Evolutionary conservation across 2,329 filamentous ascomycete species (phyloP), one percentile per base, ranked within the genome.

Genomic region (Aspergillus novofumigatus): DNA sequence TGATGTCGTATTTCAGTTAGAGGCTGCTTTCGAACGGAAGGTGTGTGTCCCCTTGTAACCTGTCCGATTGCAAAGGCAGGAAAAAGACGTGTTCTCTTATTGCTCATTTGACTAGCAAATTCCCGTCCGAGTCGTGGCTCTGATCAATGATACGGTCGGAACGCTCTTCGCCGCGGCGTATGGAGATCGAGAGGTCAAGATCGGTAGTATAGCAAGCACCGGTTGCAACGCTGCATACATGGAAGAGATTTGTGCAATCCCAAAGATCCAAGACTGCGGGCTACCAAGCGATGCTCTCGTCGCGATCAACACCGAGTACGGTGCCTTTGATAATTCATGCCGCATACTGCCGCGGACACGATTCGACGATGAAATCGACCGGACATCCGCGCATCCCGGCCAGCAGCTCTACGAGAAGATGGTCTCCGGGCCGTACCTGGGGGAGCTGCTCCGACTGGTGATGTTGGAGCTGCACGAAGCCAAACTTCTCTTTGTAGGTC

Each of bases 211-310:
- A 72, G 99, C 99, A 69, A 94, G 94, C 67, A 99, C 94, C 11
- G 94, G 94, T 58, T 97, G 94, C 79, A 99, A 99, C 70, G 94
- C 93, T 44, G 94, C 94, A 41, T 99, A 99, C 80, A 96, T 99
- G 89, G 94, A 99, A 77, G 78, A 95, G 69, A 90, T 86, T 62
- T 92, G 91, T 62, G 90, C 88, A 11, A 91, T 99, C 63, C 93
- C 92, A 63, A 99, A 99, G 81, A 85, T 99, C 54, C 91, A 89
- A 10, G 86, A 96, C 78, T 84, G 96, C 81, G 93, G 95, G 69
- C 84, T 97, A 41, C 89, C 92, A 51, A 80, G 90, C 0, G 87
- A 94, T 60, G 86, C 86, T 59, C 91, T 88, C 51, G 95, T 97
- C 82, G 92, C 91, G 53, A 96, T 97, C 79, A 97, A 97, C 81